Base-by-base conservation (phyloP, 441 rosid species). In the Biscutella laevigata region DNA sequence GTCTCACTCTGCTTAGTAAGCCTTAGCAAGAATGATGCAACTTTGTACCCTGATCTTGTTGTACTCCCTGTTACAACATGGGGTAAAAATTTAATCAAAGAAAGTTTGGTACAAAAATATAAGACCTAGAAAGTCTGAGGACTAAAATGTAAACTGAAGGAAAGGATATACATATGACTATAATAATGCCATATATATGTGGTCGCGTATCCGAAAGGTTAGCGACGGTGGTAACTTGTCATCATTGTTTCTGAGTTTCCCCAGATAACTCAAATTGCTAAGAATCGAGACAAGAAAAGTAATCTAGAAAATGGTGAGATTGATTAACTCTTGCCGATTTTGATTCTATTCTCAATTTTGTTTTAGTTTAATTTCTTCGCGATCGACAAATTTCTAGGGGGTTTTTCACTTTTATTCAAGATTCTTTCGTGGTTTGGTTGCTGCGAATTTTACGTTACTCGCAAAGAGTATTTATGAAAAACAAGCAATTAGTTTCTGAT, bases 151-250 rank as follows among this genome's bases (percentile, higher is more conserved):
- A 65, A 55, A 22, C 1, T 0, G n/a, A 50, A 27, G 36, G 42
- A 27, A 3, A 34, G 24, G 10, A 22, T 36, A 15, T 34, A 20
- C 10, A 9, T 19, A 11, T 30, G 6, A 9, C 27, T 17, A 6
- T 53, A n/a, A n/a, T n/a, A n/a, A n/a, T n/a, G n/a, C n/a, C n/a
- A n/a, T n/a, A n/a, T n/a, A n/a, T 4, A 8, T 58, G 67, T 37
- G 67, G 55, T 53, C 61, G 55, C 70, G 64, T 57, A 51, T 35
- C 30, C 36, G 36, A 65, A 51, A 65, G 64, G 61, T 53, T 21
- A 62, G 49, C 60, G 37, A 53, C 54, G 67, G 36, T 50, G 64
- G 34, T 41, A 56, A 56, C 62, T 64, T 57, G 58, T 58, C 8
- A 57, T 59, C 55, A 7, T 38, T 2, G 32, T 46, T 53, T 52